Evolutionary conservation across 108 stramenopile genomes (phyloP).

Genomic region (Cylindrotheca fusiformis): DNA sequence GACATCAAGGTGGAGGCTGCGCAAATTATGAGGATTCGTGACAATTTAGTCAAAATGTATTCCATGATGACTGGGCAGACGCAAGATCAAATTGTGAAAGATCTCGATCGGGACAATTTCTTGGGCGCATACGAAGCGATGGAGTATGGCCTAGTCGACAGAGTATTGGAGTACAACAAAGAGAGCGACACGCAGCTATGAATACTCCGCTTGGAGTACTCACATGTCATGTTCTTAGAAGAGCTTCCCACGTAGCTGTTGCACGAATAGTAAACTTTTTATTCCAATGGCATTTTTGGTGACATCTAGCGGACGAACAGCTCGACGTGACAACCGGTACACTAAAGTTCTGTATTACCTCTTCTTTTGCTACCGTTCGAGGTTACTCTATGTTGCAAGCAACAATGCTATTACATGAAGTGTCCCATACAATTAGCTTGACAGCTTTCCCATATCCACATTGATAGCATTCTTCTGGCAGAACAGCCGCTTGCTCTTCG

Average conservation of each 20-base stretch:
- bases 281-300: too few species aligned
- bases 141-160: slow-evolving; percentile 95
- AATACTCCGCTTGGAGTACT: background rate
- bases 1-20: slow-evolving; percentile 98
- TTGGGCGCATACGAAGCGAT: slow-evolving; percentile 94
- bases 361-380: background rate
- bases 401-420: slow-evolving; percentile 14
- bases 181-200: slow-evolving; percentile 50
- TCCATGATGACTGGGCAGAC: slow-evolving; percentile 98
- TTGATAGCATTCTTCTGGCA: slow-evolving; percentile 4
- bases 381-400: slow-evolving; percentile 44
- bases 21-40: slow-evolving; percentile 97
- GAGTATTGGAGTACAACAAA: slow-evolving; percentile 83
- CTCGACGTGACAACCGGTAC: too few species aligned
- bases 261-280: too few species aligned
- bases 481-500: background rate
- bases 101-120: slow-evolving; percentile 98
- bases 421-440: slow-evolving; percentile 33
- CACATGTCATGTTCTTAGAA: background rate
- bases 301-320: too few species aligned
- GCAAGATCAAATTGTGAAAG: slow-evolving; percentile 79
- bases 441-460: slow-evolving; percentile 17
- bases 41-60: slow-evolving; percentile 97
- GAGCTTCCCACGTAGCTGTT: too few species aligned
- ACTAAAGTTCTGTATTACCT: too few species aligned